Evolutionary conservation across 768 basidiomycete species (phyloP).

Genomic region (Hemileccinum impolitum): DNA sequence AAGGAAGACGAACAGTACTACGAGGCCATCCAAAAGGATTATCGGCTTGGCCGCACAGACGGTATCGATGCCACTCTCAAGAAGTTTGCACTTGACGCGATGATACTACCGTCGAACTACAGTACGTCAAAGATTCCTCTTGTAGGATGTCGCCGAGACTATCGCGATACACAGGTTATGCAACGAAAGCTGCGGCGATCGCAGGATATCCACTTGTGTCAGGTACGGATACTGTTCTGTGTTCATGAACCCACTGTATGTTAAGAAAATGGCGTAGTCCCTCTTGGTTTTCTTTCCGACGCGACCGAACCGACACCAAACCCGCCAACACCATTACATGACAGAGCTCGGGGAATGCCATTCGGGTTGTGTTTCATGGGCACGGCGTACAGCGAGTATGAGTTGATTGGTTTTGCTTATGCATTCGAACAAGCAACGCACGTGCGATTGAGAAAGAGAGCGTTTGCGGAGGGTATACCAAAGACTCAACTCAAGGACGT

Average conservation of each 20-base stretch:
- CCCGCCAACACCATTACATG: constrained; percentile 35
- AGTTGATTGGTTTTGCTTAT: constrained; percentile 41
- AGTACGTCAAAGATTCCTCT: constrained; percentile 7
- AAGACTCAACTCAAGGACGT: constrained; percentile 46
- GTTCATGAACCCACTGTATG: background rate
- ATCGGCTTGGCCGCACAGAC: constrained; percentile 45
- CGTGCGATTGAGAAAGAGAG: constrained; percentile 44
- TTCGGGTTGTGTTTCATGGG: constrained; percentile 44
- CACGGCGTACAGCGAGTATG: constrained; percentile 43
- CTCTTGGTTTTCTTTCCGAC: constrained; percentile 39
- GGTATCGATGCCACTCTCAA: constrained; percentile 55
- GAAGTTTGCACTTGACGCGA: constrained; percentile 45
- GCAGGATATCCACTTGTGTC: constrained; percentile 38
- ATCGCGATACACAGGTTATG: constrained; percentile 16
- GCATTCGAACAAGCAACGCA: constrained; percentile 57
- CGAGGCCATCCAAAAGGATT: constrained; percentile 41
- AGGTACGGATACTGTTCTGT: constrained; percentile 12
- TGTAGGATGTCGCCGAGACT: background rate
- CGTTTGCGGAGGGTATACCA: constrained; percentile 52
- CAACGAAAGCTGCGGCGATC: constrained; percentile 29
- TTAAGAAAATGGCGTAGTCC: constrained; percentile 32
- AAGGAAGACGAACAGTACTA: constrained; percentile 36
- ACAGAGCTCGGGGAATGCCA: constrained; percentile 36
- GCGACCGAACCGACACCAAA: constrained; percentile 26
- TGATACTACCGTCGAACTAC: constrained; percentile 42